Evolutionary conservation across 352 stramenopile species (phyloP).

Genomic region (Phytopythium delawarense): DNA sequence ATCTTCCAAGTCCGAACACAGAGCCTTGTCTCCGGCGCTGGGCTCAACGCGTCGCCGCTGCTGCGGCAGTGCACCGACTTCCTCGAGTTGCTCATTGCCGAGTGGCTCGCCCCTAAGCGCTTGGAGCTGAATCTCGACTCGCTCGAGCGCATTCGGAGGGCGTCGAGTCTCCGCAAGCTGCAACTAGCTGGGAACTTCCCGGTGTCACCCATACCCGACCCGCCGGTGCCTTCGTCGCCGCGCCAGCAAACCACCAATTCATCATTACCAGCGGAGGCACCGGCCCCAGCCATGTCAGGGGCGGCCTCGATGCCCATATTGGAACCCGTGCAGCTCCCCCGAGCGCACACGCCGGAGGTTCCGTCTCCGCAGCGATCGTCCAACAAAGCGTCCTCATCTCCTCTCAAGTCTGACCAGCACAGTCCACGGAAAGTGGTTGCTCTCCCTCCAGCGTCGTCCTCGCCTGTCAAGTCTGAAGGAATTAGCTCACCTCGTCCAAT

Average conservation of each 20-base stretch:
- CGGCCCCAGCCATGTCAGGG: neutral
- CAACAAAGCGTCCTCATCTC: neutral
- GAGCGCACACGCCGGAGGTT: neutral
- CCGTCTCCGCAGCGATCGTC: constrained; percentile 2
- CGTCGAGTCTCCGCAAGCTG: constrained; percentile 2
- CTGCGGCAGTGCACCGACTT: constrained; percentile 36
- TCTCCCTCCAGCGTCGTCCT: neutral
- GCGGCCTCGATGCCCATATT: neutral
- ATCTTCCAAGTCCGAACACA: constrained; percentile 48
- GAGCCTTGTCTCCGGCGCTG: neutral
- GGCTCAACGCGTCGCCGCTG: constrained; percentile 8
- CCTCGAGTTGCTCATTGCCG: constrained; percentile 31
- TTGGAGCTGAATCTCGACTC: constrained; percentile 73
- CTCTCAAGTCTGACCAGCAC: constrained; percentile 5
- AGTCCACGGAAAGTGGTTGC: neutral
- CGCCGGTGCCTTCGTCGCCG: neutral
- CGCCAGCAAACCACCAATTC: neutral
- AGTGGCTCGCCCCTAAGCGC: constrained; percentile 60
- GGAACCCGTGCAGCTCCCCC: constrained; percentile 2
- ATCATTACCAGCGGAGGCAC: neutral
- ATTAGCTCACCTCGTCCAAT: neutral
- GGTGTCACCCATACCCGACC: neutral
- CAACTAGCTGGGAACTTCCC: neutral
- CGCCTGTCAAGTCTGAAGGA: constrained; percentile 4
- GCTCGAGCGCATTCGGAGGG: constrained; percentile 24